Evolutionary conservation across 2,329 filamentous ascomycete genomes (phyloP).

Genomic region (Alternaria consortialis): DNA sequence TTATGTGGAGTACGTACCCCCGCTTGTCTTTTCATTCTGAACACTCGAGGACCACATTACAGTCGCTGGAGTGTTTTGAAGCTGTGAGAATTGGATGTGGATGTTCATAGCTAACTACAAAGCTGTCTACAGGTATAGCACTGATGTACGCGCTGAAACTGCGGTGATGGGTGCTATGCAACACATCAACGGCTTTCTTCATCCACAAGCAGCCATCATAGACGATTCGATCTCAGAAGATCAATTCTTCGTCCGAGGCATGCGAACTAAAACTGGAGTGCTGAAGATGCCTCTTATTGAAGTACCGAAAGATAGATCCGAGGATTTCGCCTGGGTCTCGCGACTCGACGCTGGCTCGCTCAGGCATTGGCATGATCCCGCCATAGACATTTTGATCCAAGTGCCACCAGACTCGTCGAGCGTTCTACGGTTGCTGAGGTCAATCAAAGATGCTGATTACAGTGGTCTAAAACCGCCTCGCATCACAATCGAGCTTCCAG

Average conservation of each 20-base stretch:
- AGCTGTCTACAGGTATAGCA: slow-evolving; percentile 60
- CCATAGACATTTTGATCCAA: slow-evolving; percentile 84
- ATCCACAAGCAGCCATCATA: slow-evolving; percentile 78
- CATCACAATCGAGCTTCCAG: slow-evolving; percentile 84
- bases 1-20: slow-evolving; percentile 59
- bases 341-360: slow-evolving; percentile 78
- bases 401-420: slow-evolving; percentile 75
- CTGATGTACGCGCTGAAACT: slow-evolving; percentile 72
- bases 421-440: slow-evolving; percentile 79
- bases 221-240: slow-evolving; percentile 76
- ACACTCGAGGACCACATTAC: neutral
- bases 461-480: slow-evolving; percentile 73
- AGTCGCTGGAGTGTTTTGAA: neutral
- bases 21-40: neutral
- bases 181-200: slow-evolving; percentile 77
- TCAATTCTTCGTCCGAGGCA: slow-evolving; percentile 68
- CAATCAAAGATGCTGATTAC: slow-evolving; percentile 79
- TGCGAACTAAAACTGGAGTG: slow-evolving; percentile 64
- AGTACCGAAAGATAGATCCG: slow-evolving; percentile 70
- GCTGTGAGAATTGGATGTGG: neutral
- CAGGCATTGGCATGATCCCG: slow-evolving; percentile 77
- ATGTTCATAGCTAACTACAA: neutral
- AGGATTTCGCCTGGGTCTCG: slow-evolving; percentile 78
- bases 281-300: slow-evolving; percentile 74
- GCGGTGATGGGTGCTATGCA: slow-evolving; percentile 71